phyloP scores from a whole-genome alignment of 768 basidiomycete species.

The Russula foetens region DNA sequence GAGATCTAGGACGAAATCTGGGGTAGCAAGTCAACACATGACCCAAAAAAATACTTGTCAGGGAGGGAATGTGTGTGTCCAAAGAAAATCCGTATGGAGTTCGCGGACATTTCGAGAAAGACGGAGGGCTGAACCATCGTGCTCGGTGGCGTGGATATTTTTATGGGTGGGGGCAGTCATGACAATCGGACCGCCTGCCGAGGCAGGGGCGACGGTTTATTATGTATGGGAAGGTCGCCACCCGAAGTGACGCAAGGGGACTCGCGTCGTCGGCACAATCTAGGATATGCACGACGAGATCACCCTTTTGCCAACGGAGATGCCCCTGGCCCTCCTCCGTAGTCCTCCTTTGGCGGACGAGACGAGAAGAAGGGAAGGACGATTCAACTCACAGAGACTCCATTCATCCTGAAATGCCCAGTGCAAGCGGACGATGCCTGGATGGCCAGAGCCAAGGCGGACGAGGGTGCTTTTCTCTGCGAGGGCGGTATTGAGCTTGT shows the following conservation, averaged over 20 bases:
- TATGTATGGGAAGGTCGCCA: background rate
- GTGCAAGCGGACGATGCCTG: conserved; percentile 72
- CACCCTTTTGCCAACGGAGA: background rate
- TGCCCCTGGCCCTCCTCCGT: background rate
- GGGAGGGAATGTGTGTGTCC: background rate
- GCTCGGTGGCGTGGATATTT: background rate
- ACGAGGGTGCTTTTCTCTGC: conserved; percentile 76
- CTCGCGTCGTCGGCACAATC: background rate
- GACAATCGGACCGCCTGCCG: conserved; percentile 2
- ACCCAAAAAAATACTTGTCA: background rate
- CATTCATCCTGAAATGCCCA: conserved; percentile 83
- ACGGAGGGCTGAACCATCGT: background rate
- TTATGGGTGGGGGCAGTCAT: background rate
- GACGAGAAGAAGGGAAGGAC: background rate
- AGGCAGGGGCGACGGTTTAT: background rate
- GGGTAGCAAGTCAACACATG: conserved; percentile 2
- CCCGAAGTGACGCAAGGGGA: background rate
- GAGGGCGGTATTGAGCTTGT: conserved; percentile 68
- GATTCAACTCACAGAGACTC: conserved; percentile 68
- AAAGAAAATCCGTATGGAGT: background rate
- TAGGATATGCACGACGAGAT: background rate
- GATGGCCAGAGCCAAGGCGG: conserved; percentile 56
- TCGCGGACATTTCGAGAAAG: background rate
- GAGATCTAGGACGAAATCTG: conserved; percentile 75
- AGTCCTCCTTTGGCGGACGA: background rate